Evolutionary conservation across 1,284 basidiomycete species (phyloP).

Genomic region (Peniophora sp.): DNA sequence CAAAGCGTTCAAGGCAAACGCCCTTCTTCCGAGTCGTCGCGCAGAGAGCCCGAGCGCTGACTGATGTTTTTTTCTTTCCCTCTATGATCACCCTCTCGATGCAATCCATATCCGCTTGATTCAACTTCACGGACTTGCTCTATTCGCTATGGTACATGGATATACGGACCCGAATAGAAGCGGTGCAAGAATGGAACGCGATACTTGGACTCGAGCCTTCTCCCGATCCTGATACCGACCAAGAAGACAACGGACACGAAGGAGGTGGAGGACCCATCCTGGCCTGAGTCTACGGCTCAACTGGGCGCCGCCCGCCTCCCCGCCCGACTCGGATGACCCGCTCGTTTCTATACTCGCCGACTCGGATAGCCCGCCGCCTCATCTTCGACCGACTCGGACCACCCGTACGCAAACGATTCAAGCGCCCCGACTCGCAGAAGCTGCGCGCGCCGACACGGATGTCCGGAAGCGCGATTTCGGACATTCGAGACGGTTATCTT

Average conservation of each 20-base stretch:
- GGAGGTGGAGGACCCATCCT: conserved; percentile 18
- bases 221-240: conserved; percentile 10
- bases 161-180: conserved; percentile 18
- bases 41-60: conserved; percentile 25
- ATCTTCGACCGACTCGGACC: no score
- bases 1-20: conserved; percentile 7
- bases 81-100: conserved; percentile 19
- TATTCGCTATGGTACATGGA: conserved; percentile 22
- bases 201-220: conserved; percentile 1
- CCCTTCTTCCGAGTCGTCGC: background rate
- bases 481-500: no score
- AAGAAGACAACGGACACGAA: conserved; percentile 11
- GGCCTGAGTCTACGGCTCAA: no score
- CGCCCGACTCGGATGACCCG: no score
- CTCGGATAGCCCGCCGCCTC: no score
- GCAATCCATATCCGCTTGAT: conserved; percentile 10
- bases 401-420: no score
- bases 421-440: no score
- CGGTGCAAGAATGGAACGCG: conserved; percentile 5
- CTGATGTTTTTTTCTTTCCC: conserved; percentile 19
- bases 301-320: no score
- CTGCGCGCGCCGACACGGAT: no score
- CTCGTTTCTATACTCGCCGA: no score
- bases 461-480: background rate
- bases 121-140: no score